Conservation (phyloP, 2,329 filamentous ascomycete species). For the Aspergillus fumigatiaffinis region DNA sequence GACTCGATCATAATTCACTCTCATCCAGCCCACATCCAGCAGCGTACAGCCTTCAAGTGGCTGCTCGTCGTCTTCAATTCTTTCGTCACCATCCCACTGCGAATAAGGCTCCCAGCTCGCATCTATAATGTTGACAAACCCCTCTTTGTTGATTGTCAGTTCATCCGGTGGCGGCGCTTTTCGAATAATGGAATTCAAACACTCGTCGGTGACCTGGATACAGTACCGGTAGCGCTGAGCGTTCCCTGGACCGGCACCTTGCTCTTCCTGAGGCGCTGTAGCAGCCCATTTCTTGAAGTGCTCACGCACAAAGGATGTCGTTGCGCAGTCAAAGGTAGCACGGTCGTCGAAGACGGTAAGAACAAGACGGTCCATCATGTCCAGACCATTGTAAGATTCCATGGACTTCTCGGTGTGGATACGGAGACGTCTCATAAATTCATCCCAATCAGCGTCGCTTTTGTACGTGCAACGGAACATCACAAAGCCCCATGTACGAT, state of each 20-base stretch:
- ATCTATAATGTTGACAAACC: not conserved
- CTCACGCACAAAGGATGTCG: not conserved
- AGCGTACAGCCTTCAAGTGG: constrained; percentile 12
- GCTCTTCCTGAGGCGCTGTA: not conserved
- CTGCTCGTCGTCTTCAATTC: not conserved
- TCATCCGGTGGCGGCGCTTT: not conserved
- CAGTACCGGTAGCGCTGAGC: constrained; percentile 2
- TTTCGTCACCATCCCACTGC: not conserved
- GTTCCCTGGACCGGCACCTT: not conserved
- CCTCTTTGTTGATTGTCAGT: not conserved
- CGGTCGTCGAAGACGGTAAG: constrained; percentile 1
- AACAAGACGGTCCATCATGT: not conserved
- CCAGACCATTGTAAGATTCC: not conserved
- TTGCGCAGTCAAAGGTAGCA: not conserved
- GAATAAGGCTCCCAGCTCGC: not conserved
- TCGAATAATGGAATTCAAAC: not conserved
- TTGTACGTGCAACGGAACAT: constrained; percentile 5
- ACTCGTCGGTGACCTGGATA: constrained; percentile 4
- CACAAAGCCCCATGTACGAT: not conserved
- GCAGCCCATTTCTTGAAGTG: constrained; percentile 5
- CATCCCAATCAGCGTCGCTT: constrained; percentile 4
- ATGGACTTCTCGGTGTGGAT: not conserved
- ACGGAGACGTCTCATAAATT: constrained; percentile 1
- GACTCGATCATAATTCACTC: constrained; percentile 3
- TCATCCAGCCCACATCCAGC: constrained; percentile 17